Base-by-base conservation (phyloP, 169 alveolate genomes). In the Plasmodium fragile region DNA sequence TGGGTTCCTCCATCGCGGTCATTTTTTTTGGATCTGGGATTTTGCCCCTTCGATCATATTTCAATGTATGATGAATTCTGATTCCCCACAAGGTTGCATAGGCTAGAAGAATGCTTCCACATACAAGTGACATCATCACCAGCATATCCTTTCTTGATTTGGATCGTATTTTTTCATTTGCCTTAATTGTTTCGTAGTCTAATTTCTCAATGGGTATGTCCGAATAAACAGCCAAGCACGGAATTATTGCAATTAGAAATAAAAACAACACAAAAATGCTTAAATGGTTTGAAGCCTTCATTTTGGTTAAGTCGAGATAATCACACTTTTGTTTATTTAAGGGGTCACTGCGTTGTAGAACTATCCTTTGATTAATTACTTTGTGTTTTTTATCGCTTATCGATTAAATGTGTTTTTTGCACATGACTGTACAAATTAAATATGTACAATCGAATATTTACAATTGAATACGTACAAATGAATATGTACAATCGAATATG, bases 131-230 rank as follows among this genome's bases (percentile, higher is more conserved):
- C 49, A 78, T 11, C 28, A 78, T 5, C 5, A 36, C 18, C 55
- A 78, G 18, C 5, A 0, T 43, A 30, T 78, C 83, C n/a, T 30
- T 78, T 22, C 69, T 78, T 41, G 70, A 13, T 78, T 78, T 78
- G 8, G 69, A 28, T n/a, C 55, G 49, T 36, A 78, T 78, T n/a
- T 13, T 78, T 25, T 78, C 83, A 78, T 78, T 32, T 16, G 13
- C 32, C 53, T 78, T 34, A 39, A 78, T 18, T 78, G 83, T 78
- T 22, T 78, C 83, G 30, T n/a, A 78, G 32, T 78, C 69, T 49
- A 78, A 78, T 36, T 36, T 39, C 11, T 78, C 69, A 41, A 78
- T n/a, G 22, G 83, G 70, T 78, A 41, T 78, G 16, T 7, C 25
- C 25, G 69, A 53, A 30, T 78, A 41, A 41, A 41, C 83, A 22